A percentile compares a stretch with the other conserved stretches of the same genome.
Evolutionary conservation across 768 basidiomycete genomes (phyloP).

Genomic region (Brasilioporus rufonigricans): DNA sequence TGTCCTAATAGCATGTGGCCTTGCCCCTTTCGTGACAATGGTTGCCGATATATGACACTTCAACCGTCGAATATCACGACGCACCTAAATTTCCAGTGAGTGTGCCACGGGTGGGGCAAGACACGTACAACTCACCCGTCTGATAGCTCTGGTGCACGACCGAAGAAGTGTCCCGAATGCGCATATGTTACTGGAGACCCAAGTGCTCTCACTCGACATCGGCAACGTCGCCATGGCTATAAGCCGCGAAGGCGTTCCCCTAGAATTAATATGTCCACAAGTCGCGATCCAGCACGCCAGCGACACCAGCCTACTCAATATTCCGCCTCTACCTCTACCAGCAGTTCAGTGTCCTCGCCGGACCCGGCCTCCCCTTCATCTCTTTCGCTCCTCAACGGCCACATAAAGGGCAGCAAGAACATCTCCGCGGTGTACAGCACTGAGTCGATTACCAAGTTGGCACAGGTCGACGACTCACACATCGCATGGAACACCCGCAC

Average conservation of each 20-base stretch:
- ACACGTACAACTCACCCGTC: neutral
- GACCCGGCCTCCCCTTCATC: neutral
- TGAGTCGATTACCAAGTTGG: constrained; percentile 27
- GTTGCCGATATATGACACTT: constrained; percentile 23
- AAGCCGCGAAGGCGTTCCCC: neutral
- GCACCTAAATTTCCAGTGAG: constrained; percentile 31
- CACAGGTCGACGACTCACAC: neutral
- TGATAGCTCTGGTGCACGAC: constrained; percentile 8
- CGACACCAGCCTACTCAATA: neutral
- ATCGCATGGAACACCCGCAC: neutral
- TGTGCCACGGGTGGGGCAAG: neutral
- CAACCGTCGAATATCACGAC: constrained; percentile 28
- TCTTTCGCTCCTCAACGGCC: neutral
- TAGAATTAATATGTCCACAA: too few species aligned
- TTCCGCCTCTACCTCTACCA: neutral
- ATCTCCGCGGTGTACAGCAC: neutral
- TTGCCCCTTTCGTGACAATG: constrained; percentile 15
- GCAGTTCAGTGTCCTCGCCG: neutral
- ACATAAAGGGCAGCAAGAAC: neutral
- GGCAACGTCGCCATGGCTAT: neutral
- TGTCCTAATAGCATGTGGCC: constrained; percentile 19
- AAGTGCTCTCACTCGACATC: neutral
- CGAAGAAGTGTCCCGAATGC: neutral
- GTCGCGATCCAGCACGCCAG: neutral
- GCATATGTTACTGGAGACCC: neutral